A percentile compares a stretch with the other conserved stretches of the same genome.
Conservation (phyloP, 2,329 filamentous ascomycete genomes). For the Xylariaceae sp. region DNA sequence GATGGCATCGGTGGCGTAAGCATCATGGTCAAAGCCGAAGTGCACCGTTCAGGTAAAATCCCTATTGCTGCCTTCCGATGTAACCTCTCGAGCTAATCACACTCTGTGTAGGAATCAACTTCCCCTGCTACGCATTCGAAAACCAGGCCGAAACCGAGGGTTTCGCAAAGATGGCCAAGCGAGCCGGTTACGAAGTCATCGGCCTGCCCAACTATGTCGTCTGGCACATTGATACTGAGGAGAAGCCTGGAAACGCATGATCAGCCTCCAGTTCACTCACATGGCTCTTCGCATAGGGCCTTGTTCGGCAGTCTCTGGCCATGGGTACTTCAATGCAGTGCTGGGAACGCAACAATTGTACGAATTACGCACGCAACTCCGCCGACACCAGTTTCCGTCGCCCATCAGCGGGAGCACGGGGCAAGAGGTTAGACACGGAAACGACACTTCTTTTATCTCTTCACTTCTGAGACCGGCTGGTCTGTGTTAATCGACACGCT, state of each 20-base stretch:
- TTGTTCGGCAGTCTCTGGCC: conserved; percentile 13
- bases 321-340: conserved; percentile 16
- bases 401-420: no score
- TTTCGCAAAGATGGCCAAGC: conserved; percentile 97
- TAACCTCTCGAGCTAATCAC: conserved; percentile 16
- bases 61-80: neutral
- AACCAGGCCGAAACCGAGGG: conserved; percentile 99
- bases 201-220: conserved; percentile 96
- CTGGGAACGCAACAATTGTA: conserved; percentile 25
- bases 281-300: conserved; percentile 19
- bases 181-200: conserved; percentile 85
- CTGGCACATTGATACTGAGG: conserved; percentile 95
- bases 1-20: conserved; percentile 97
- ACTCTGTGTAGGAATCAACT: conserved; percentile 74
- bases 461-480: no score
- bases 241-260: conserved; percentile 76
- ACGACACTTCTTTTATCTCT: no score
- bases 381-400: no score
- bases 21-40: conserved; percentile 95
- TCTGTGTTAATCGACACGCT: no score
- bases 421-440: no score
- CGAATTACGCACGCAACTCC: no score
- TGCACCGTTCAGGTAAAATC: conserved; percentile 73
- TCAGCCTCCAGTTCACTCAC: conserved; percentile 2
- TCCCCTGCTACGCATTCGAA: conserved; percentile 92